phyloP scores from a whole-genome alignment of 2,329 filamentous ascomycete species.

The Aureobasidium mangrovei region DNA sequence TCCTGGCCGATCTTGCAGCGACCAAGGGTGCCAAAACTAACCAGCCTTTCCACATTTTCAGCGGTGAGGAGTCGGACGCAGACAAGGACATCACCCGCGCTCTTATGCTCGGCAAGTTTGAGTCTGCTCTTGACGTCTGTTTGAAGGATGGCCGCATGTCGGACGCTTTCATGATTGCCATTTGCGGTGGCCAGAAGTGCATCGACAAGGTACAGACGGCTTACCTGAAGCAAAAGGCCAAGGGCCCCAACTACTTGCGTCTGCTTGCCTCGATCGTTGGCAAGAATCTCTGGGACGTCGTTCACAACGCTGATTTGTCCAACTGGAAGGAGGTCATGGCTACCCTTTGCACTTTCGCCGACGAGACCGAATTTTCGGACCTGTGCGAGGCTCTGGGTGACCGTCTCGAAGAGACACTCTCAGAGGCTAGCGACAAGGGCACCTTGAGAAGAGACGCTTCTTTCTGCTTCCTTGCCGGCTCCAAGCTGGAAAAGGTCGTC shows the following conservation, averaged over 20 bases:
- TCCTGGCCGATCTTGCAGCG: slow-evolving; percentile 73
- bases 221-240: slow-evolving; percentile 75
- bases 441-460: slow-evolving; percentile 72
- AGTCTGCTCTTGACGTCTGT: slow-evolving; percentile 80
- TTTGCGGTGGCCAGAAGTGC: slow-evolving; percentile 87
- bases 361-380: slow-evolving; percentile 83
- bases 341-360: slow-evolving; percentile 88
- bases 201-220: slow-evolving; percentile 89
- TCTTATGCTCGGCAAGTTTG: slow-evolving; percentile 82
- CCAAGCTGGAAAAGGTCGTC: slow-evolving; percentile 95
- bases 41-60: slow-evolving; percentile 85
- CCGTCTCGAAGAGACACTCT: slow-evolving; percentile 64
- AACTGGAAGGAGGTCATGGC: slow-evolving; percentile 99
- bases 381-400: slow-evolving; percentile 93
- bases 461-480: slow-evolving; percentile 92
- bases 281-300: slow-evolving; percentile 97
- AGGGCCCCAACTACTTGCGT: slow-evolving; percentile 83
- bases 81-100: slow-evolving; percentile 83
- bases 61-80: slow-evolving; percentile 70
- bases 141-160: slow-evolving; percentile 75
- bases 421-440: slow-evolving; percentile 41
- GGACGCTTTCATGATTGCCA: slow-evolving; percentile 95
- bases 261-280: slow-evolving; percentile 84
- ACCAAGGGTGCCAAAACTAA: slow-evolving; percentile 90
- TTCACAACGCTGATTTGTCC: slow-evolving; percentile 85